A percentile compares a stretch with the other conserved stretches of the same genome.
phyloP scores from a whole-genome alignment of 75 land plant genomes.

The Sequoiadendron giganteum region DNA sequence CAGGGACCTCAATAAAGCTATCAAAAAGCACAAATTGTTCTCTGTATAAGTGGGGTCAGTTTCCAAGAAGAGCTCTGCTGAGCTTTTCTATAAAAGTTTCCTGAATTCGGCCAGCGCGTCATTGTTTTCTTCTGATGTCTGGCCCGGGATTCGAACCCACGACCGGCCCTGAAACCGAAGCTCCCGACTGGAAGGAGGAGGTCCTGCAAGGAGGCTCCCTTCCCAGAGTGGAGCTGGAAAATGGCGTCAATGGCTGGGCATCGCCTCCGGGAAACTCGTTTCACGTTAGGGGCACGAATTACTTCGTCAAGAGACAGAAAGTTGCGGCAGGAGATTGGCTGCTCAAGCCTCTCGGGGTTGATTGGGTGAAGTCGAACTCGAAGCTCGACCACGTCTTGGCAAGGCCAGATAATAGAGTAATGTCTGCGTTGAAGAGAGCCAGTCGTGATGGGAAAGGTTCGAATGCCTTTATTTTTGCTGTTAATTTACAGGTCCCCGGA shows the following conservation, averaged over 20 bases:
- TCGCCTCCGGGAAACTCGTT: constrained; percentile 31
- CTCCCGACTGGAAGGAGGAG: constrained; percentile 34
- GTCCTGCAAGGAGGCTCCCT: constrained; percentile 33
- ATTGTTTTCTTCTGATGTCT: not conserved
- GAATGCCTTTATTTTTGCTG: constrained; percentile 36
- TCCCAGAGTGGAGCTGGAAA: constrained; percentile 28
- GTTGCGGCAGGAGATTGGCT: constrained; percentile 24
- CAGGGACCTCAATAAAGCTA: no score
- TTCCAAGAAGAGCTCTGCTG: not conserved
- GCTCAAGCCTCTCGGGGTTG: constrained; percentile 37
- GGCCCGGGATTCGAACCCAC: not conserved
- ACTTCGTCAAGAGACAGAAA: constrained; percentile 31
- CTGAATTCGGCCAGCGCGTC: not conserved
- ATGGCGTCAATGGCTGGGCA: constrained; percentile 45
- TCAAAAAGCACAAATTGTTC: no score
- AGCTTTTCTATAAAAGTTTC: not conserved
- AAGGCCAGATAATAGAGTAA: constrained; percentile 31
- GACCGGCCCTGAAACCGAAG: not conserved
- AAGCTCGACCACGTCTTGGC: constrained; percentile 36
- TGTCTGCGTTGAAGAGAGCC: constrained; percentile 13
- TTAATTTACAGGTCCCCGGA: constrained; percentile 49
- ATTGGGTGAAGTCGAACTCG: constrained; percentile 31
- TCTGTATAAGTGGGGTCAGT: no score
- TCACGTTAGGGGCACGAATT: constrained; percentile 28
- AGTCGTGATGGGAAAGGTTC: constrained; percentile 15